These are phyloP conservation scores for Fusarium setosum DNA, from an alignment of 2,329 filamentous ascomycete genomes.

Conservation along the genomic window DNA sequence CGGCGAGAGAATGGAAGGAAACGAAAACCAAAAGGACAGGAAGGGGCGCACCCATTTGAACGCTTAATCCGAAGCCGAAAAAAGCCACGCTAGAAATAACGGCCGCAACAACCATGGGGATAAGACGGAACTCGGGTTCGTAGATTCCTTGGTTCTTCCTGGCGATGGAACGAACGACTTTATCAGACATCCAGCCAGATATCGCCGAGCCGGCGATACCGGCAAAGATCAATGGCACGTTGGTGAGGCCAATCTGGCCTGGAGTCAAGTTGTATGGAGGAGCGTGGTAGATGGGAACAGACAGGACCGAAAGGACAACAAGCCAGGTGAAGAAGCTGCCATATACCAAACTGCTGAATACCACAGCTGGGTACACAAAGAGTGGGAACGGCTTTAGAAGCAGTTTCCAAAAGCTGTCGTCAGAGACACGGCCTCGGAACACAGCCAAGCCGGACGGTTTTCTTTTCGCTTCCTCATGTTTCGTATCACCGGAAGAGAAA, in stretches of 20 bases:
- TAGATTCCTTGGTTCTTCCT: background rate
- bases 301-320: background rate
- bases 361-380: background rate
- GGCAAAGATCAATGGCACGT: background rate
- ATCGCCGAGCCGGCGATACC: background rate
- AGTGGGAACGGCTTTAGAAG: background rate
- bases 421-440: background rate
- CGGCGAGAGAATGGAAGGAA: background rate
- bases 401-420: background rate
- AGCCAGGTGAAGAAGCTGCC: conserved; percentile 1
- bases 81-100: background rate
- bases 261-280: conserved; percentile 3
- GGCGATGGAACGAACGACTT: background rate
- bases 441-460: no score
- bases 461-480: no score
- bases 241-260: background rate
- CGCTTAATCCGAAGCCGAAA: background rate
- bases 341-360: background rate
- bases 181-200: conserved; percentile 1
- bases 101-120: background rate
- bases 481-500: no score
- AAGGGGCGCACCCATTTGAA: background rate
- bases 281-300: background rate
- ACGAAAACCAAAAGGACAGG: background rate
- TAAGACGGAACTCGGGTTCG: conserved; percentile 5